Percentiles rank a stretch among this genome's conserved stretches.
These are phyloP conservation scores for Scheffersomyces coipomensis DNA, from an alignment of 805 yeast genomes.

Conservation along the genomic window DNA sequence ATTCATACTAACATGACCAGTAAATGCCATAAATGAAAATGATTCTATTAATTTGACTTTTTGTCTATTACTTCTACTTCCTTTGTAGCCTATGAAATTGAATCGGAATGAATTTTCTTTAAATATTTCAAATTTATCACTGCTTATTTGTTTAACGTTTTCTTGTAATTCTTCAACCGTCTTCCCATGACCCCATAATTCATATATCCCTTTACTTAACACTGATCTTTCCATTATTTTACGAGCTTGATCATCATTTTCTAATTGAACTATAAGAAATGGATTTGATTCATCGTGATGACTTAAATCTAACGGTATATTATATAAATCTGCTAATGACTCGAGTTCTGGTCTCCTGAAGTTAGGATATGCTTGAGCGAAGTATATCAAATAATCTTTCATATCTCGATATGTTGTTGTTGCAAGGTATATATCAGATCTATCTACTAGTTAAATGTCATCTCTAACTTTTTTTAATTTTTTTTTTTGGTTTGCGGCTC, in stretches of 20 bases:
- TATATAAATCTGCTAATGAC: conserved; percentile 69
- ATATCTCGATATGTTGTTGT: too few relatives aligned
- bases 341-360: conserved; percentile 83
- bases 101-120: conserved; percentile 66
- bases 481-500: background rate
- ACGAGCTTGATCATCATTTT: conserved; percentile 65
- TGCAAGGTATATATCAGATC: background rate
- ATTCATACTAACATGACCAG: conserved; percentile 78
- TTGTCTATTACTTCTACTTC: conserved; percentile 51
- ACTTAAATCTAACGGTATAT: conserved; percentile 57
- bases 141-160: conserved; percentile 34
- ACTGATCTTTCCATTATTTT: conserved; percentile 66
- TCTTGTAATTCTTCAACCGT: conserved; percentile 58
- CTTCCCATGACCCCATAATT: conserved; percentile 75
- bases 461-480: background rate
- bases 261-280: conserved; percentile 66
- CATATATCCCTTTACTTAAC: conserved; percentile 73
- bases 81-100: conserved; percentile 76
- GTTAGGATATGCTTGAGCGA: conserved; percentile 80
- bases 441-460: background rate
- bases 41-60: conserved; percentile 65
- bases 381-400: conserved; percentile 69
- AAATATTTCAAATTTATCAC: conserved; percentile 34
- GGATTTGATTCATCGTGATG: conserved; percentile 61
- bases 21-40: conserved; percentile 65